Percentiles rank a stretch among this genome's conserved stretches.
Evolutionary conservation across 179 eudicot species (phyloP).

Genomic region (Nepenthes alata): DNA sequence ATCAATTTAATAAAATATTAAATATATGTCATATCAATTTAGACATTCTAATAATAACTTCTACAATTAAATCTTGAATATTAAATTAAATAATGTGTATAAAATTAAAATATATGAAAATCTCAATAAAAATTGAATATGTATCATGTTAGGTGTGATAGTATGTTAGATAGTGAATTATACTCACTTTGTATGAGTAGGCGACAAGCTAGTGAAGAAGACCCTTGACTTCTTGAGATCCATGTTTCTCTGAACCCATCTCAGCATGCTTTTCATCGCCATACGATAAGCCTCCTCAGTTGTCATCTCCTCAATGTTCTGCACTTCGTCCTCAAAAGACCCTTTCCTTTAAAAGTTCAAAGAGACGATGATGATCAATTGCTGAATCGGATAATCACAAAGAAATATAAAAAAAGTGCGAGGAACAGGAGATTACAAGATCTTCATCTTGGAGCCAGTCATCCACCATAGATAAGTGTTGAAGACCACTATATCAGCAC

Average conservation of each 20-base stretch:
- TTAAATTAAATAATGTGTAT: no score
- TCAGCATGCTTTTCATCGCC: conserved; percentile 80
- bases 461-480: conserved; percentile 99
- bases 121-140: no score
- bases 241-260: conserved; percentile 75
- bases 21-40: no score
- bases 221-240: conserved; percentile 63
- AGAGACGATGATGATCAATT: background rate
- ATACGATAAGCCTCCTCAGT: conserved; percentile 78
- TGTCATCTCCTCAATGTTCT: conserved; percentile 43
- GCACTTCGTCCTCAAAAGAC: conserved; percentile 58
- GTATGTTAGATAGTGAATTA: no score
- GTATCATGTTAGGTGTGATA: no score
- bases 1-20: no score
- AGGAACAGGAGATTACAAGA: conserved; percentile 33
- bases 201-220: conserved; percentile 85
- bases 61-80: no score
- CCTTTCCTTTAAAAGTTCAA: conserved; percentile 45
- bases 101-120: no score
- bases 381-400: background rate
- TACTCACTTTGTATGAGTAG: conserved; percentile 69
- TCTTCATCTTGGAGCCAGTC: conserved; percentile 67
- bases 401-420: background rate
- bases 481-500: conserved; percentile 76
- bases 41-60: no score